Percentiles rank a stretch among this genome's conserved stretches.
Evolutionary conservation across 371 early-diverging fungal species (phyloP).

Genomic region (Apophysomyces trapeziformis): DNA sequence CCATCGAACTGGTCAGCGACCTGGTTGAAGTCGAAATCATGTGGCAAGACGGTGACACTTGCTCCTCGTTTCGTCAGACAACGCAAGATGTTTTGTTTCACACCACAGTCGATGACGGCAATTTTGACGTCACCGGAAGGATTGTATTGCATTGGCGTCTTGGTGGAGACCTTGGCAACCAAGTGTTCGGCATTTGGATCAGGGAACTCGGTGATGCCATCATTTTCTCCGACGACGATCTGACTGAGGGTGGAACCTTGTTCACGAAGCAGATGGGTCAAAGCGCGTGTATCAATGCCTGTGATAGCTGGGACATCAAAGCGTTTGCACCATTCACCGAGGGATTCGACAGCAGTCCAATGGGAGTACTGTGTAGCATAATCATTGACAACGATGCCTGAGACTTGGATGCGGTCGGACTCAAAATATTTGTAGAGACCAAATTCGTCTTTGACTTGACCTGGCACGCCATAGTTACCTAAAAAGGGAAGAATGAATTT

Average conservation of each 20-base stretch:
- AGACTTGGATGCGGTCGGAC: conserved; percentile 89
- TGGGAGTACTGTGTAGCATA: conserved; percentile 91
- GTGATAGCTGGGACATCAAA: conserved; percentile 88
- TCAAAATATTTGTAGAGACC: conserved; percentile 91
- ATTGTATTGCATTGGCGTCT: conserved; percentile 73
- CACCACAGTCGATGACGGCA: conserved; percentile 89
- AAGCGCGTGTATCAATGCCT: conserved; percentile 93
- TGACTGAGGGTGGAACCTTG: conserved; percentile 90
- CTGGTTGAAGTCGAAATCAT: conserved; percentile 74
- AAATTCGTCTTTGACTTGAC: conserved; percentile 73
- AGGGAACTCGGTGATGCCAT: conserved; percentile 39
- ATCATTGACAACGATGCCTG: conserved; percentile 88
- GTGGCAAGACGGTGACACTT: conserved; percentile 85
- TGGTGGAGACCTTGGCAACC: conserved; percentile 60
- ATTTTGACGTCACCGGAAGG: conserved; percentile 74
- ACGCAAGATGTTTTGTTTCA: conserved; percentile 92
- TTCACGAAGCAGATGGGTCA: conserved; percentile 92
- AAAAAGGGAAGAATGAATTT: neutral
- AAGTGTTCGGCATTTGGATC: conserved; percentile 80
- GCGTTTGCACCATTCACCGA: conserved; percentile 88
- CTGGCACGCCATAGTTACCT: conserved; percentile 95
- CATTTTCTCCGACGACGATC: conserved; percentile 63
- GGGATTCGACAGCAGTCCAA: conserved; percentile 85
- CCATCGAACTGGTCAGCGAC: conserved; percentile 78
- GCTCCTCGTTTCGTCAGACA: conserved; percentile 81